phyloP scores from a whole-genome alignment of 2,329 filamentous ascomycete species.

The Trichoderma harzianum region DNA sequence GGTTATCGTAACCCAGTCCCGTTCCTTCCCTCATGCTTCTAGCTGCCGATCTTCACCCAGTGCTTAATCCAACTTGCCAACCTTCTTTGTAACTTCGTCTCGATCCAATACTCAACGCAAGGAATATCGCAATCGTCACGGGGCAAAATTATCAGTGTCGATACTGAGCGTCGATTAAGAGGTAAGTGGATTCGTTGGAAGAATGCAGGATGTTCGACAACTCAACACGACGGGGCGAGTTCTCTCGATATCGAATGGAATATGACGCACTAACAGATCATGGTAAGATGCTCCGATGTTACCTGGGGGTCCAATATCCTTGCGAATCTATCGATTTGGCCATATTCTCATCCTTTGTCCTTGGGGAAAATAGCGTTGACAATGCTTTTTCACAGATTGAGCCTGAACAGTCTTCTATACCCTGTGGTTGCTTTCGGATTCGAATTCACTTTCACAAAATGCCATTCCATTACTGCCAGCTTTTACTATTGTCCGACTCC shows the following conservation, averaged over 20 bases:
- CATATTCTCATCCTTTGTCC: constrained; percentile 44
- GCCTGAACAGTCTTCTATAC: not conserved
- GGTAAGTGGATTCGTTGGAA: not conserved
- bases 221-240: not conserved
- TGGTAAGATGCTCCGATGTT: not conserved
- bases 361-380: constrained; percentile 49
- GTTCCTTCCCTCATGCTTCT: not conserved
- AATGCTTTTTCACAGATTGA: constrained; percentile 28
- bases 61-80: not conserved
- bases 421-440: constrained; percentile 19
- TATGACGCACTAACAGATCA: not conserved
- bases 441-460: constrained; percentile 37
- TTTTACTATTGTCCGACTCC: constrained; percentile 38
- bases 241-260: not conserved
- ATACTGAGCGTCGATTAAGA: not conserved
- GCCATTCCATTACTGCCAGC: constrained; percentile 29
- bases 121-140: not conserved
- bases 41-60: not conserved
- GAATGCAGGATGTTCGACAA: not conserved
- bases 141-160: not conserved
- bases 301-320: constrained; percentile 26
- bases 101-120: not conserved
- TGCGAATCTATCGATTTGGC: constrained; percentile 32
- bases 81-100: not conserved
- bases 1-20: not conserved